A percentile compares a stretch with the other conserved stretches of the same genome.
Evolutionary conservation across 139 green algal genomes (phyloP).

Genomic region (Coelastrella sp.): DNA sequence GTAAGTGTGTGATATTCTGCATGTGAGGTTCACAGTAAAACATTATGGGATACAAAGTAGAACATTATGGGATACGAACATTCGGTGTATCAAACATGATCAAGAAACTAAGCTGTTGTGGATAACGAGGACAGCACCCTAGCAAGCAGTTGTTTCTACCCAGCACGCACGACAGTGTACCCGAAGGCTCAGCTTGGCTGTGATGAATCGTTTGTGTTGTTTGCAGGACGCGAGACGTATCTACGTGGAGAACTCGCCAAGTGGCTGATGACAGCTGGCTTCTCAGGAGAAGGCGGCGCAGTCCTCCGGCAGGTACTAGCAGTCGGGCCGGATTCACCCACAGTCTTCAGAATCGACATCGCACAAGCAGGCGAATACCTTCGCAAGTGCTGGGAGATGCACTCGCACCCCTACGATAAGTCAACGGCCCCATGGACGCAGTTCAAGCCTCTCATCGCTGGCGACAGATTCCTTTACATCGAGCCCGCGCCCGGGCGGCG

Average conservation of each 20-base stretch:
- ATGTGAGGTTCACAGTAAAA: too few relatives aligned
- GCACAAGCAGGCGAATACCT: conserved; percentile 38
- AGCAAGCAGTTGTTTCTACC: too few relatives aligned
- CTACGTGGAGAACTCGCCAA: conserved; percentile 25
- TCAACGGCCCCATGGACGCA: background rate
- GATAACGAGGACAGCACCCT: too few relatives aligned
- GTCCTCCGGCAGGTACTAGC: conserved; percentile 36
- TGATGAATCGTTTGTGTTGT: background rate
- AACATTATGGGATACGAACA: too few relatives aligned
- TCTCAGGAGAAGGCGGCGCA: background rate
- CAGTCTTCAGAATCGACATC: conserved; percentile 43
- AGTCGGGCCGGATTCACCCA: conserved; percentile 4
- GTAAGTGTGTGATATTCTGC: too few relatives aligned
- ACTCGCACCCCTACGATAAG: conserved; percentile 9
- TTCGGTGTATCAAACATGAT: too few relatives aligned
- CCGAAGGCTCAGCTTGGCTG: too few relatives aligned
- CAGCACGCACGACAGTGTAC: too few relatives aligned
- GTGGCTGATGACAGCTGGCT: conserved; percentile 34
- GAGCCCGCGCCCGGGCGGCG: background rate
- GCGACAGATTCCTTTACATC: conserved; percentile 38
- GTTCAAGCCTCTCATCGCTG: conserved; percentile 37
- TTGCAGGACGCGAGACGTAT: conserved; percentile 5
- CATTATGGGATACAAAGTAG: too few relatives aligned
- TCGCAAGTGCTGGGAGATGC: background rate
- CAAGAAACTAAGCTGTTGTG: too few relatives aligned